Evolutionary conservation across 2,329 filamentous ascomycete genomes (phyloP), one percentile per base, ranked within the genome.

Genomic region (Didymella pomorum): DNA sequence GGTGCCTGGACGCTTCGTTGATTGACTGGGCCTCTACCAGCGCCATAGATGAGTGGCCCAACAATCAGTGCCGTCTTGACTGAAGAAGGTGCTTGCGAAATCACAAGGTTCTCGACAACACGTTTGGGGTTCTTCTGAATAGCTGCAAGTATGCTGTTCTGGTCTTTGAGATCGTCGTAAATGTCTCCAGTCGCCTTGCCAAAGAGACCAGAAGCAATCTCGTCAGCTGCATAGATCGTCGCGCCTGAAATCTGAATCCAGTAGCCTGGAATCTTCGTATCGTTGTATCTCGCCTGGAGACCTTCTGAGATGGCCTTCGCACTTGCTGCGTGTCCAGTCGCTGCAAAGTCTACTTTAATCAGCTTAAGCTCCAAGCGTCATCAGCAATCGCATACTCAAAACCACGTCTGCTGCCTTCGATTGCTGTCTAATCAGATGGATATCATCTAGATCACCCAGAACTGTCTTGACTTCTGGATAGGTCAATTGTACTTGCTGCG

Each of bases 41-140:
- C 48, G 4, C 72, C 86, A 63, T 88, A 89, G 57, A 89, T 88
- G 1, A 82, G 84, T 0, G 86, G 85, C 5, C 87, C 86, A 61
- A 84, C 87, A 1, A 89, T 79, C 25, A 89, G 81, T 7, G 70
- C 70, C 2, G 67, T 68, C 31, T 61, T 64, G 18, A 62, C 46
- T 12, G 46, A 52, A 8, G 52, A 52, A 5, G 62, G 35, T 4
- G 51, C 16, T 41, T 64, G 62, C 2, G 53, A 56, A 16, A 63
- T 29, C 6, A 68, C 52, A 2, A 61, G 47, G 23, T 66, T 66
- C 12, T 68, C 65, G 2, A 68, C 65, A 1, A 54, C 52, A 14
- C 65, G 63, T 31, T 64, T 63, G 14, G 58, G 33, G 4, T 61
- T 61, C 2, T 48, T 46, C 5, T 47, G 45, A 9, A 65, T 60